Evolutionary conservation across 2,329 filamentous ascomycete species (phyloP).

Genomic region (Coniochaeta hoffmannii): DNA sequence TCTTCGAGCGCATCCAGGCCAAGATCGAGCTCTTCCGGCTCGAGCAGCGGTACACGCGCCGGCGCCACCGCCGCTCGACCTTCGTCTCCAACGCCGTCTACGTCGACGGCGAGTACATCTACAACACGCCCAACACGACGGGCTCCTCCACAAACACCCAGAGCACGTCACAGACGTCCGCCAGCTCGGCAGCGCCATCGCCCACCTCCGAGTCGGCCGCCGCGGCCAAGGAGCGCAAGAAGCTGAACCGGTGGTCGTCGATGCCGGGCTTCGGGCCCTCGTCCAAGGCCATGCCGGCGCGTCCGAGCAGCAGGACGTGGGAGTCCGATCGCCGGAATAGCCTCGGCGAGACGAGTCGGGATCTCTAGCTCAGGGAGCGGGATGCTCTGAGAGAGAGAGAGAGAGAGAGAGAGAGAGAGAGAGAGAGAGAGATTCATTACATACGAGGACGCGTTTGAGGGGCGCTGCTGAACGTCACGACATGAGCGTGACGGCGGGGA

Average conservation of each 20-base stretch:
- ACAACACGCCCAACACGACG: slow-evolving; percentile 55
- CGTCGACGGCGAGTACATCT: slow-evolving; percentile 92
- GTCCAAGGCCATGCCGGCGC: slow-evolving; percentile 14
- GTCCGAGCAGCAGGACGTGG: neutral
- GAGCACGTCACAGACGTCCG: slow-evolving; percentile 8
- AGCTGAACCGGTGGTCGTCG: slow-evolving; percentile 46
- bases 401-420: neutral
- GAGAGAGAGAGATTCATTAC: neutral
- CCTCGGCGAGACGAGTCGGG: neutral
- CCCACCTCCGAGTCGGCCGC: slow-evolving; percentile 17
- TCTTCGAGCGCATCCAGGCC: slow-evolving; percentile 54
- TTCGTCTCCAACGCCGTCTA: slow-evolving; percentile 87
- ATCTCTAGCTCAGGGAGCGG: neutral
- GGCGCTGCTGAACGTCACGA: neutral
- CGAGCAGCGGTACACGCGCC: slow-evolving; percentile 89
- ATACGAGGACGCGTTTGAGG: no score
- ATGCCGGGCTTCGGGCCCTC: slow-evolving; percentile 46
- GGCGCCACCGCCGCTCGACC: slow-evolving; percentile 77
- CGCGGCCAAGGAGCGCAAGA: slow-evolving; percentile 34
- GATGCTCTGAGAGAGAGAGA: no score
- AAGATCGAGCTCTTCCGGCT: slow-evolving; percentile 88
- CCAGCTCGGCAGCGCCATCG: slow-evolving; percentile 21
- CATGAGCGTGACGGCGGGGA: neutral
- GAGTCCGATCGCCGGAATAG: neutral
- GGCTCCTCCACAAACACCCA: slow-evolving; percentile 43